Percentiles rank a stretch among this genome's conserved stretches.
Evolutionary conservation across 164 flowering plant genomes (phyloP).

Genomic region (Stephania cephalantha): DNA sequence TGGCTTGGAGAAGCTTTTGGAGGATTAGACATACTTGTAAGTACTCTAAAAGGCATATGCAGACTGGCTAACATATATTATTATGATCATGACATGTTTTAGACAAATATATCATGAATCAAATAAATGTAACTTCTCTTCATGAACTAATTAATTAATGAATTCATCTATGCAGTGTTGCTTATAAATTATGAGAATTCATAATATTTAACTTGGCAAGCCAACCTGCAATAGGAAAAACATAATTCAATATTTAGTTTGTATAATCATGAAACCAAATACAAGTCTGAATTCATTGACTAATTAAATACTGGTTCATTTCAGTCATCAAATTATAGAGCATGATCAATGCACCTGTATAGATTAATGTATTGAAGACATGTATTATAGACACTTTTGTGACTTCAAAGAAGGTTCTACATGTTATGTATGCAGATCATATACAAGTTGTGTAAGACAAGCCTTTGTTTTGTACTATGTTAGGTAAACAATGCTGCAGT

Average conservation of each 20-base stretch:
- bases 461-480: neutral
- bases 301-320: neutral
- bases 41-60: constrained; percentile 6
- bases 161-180: no score
- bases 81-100: neutral
- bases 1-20: constrained; percentile 37
- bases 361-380: no score
- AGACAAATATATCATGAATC: neutral
- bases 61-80: no score
- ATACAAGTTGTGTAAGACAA: no score
- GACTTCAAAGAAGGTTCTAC: neutral
- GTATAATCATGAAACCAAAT: neutral
- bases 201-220: no score
- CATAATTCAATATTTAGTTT: neutral
- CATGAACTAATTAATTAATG: neutral
- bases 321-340: no score
- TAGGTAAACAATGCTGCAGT: constrained; percentile 92
- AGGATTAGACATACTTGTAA: constrained; percentile 64
- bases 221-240: no score
- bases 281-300: neutral
- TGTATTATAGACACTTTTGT: no score
- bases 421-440: neutral
- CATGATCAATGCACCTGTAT: no score
- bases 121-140: no score
- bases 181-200: no score